Evolutionary conservation across 106 monocot genomes (phyloP), one percentile per base, ranked within the genome.

Genomic region (Posidonia australis): DNA sequence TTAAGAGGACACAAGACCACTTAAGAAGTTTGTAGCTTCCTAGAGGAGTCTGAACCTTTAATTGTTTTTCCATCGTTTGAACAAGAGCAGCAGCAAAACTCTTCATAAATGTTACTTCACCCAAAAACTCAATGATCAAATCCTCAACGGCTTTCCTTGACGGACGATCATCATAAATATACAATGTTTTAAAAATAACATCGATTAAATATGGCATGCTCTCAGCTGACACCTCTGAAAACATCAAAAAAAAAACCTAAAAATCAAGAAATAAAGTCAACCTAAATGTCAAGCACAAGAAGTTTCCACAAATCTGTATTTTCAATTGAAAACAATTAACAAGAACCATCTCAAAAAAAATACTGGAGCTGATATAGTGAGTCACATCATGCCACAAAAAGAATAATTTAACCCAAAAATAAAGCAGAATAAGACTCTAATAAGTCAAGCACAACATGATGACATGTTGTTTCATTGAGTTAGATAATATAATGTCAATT

Each of bases 141-240:
- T 90, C 87, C 72, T 96, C 90, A 1, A 90, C 90, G 51, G 80
- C 77, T 58, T 82, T 90, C 67, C 82, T 84, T 21, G 96, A 96
- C 70, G 72, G 46, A n/a, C 86, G 84, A 57, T 96, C 90, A 70
- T 90, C 90, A 59, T 87, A 87, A 63, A 83, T 65, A 43, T 51
- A 65, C 54, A 96, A 70, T 64, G 96, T 90, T 77, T 75, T 74
- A 62, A 96, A 87, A 57, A 96, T 76, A 54, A 81, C 63, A 58
- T 84, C 96, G 64, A 89, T 86, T 45, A 86, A 17, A 60, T 55
- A 53, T 54, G 71, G 63, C 24, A 77, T 72, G 20, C 58, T 62
- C 32, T 87, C 87, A 46, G 77, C 66, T 49, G 80, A 77, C 46
- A 84, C 54, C 25, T 84, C 96, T 96, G 80, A 46, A 74, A 68